Percentiles rank a stretch among this genome's conserved stretches.
Conservation (phyloP, 352 stramenopile species). For the Pythium dissimile region DNA sequence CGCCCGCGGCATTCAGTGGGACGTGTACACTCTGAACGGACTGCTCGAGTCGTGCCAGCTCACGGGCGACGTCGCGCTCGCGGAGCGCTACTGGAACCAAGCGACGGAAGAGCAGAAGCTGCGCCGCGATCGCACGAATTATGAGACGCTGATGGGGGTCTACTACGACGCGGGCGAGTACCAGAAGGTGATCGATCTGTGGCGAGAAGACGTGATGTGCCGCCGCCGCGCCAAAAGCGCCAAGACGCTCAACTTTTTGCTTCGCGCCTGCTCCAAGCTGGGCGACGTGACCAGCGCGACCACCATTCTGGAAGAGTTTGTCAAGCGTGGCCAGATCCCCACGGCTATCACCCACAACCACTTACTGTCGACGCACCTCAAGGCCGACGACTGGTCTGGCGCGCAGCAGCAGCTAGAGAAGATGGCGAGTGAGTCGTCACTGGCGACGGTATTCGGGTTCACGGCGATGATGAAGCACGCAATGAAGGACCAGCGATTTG, state of each 20-base stretch:
- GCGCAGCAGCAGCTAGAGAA: constrained; percentile 44
- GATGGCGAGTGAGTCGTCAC: constrained; percentile 38
- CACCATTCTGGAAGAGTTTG: constrained; percentile 60
- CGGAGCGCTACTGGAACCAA: constrained; percentile 54
- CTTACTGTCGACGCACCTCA: constrained; percentile 60
- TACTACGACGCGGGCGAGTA: constrained; percentile 62
- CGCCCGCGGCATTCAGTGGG: constrained; percentile 46
- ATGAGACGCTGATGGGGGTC: constrained; percentile 70
- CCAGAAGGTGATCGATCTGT: constrained; percentile 46
- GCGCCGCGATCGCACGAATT: constrained; percentile 59
- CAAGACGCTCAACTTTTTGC: constrained; percentile 79
- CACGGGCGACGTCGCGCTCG: constrained; percentile 35
- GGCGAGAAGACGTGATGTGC: constrained; percentile 51
- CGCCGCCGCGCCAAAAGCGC: constrained; percentile 64
- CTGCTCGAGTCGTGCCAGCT: constrained; percentile 63
- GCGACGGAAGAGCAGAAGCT: constrained; percentile 41
- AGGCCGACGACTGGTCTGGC: constrained; percentile 43
- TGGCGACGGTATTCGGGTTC: constrained; percentile 70
- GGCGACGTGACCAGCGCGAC: constrained; percentile 42
- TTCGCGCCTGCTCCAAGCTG: constrained; percentile 53
- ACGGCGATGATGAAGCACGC: constrained; percentile 73
- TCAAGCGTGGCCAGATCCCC: constrained; percentile 41
- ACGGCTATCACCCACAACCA: constrained; percentile 74
- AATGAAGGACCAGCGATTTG: constrained; percentile 29
- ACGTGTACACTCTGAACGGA: constrained; percentile 75